These are phyloP conservation scores for Macaranga tanarius DNA, from an alignment of 441 rosid species.

Conservation along the genomic window DNA sequence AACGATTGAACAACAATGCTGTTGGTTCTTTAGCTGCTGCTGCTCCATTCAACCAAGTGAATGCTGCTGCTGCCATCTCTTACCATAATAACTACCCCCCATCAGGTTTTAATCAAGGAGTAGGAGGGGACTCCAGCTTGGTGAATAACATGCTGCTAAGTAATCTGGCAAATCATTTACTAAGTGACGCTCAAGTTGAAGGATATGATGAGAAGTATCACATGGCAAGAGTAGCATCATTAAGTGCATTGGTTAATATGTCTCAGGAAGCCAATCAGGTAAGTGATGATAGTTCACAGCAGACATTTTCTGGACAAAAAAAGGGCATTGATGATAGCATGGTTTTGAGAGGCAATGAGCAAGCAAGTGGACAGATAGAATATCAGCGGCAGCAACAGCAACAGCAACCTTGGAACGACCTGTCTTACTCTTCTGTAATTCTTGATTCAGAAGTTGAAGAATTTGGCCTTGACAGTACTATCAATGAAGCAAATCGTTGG, in stretches of 20 bases:
- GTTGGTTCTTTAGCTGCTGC: background rate
- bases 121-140: background rate
- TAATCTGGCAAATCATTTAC: constrained; percentile 7
- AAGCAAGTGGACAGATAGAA: too few relatives aligned
- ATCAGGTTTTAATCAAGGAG: background rate
- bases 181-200: constrained; percentile 8
- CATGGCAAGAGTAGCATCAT: constrained; percentile 3
- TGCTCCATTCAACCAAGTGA: background rate
- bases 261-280: constrained; percentile 1
- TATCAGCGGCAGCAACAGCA: background rate
- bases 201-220: constrained; percentile 7
- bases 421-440: background rate
- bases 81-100: constrained; percentile 11
- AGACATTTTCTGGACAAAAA: background rate
- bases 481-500: background rate
- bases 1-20: constrained; percentile 8
- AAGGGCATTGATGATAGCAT: background rate
- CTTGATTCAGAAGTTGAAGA: background rate
- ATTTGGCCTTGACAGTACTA: background rate
- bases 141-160: background rate
- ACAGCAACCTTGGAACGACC: constrained; percentile 14
- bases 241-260: constrained; percentile 6
- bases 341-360: background rate
- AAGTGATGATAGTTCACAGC: background rate
- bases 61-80: constrained; percentile 1